Evolutionary conservation across 768 basidiomycete genomes (phyloP).

Genomic region (Royoungia palumana): DNA sequence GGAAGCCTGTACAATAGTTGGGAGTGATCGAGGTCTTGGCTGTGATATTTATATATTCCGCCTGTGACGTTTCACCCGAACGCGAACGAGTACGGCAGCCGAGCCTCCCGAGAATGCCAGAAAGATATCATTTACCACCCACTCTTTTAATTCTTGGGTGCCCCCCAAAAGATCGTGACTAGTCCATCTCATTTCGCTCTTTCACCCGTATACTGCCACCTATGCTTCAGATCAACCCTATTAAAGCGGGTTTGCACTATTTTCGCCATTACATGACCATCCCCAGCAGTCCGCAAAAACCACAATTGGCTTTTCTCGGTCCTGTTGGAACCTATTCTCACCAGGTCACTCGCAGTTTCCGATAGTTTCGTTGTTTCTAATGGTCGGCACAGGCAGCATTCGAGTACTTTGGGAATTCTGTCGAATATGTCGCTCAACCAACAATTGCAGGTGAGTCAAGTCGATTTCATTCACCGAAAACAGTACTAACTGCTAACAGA

Average conservation of each 20-base stretch:
- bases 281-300: slow-evolving; percentile 9
- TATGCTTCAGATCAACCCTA: background rate
- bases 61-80: too few species aligned
- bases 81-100: too few species aligned
- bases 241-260: slow-evolving; percentile 5
- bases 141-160: too few species aligned
- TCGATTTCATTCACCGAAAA: background rate
- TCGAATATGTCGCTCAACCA: slow-evolving; percentile 39
- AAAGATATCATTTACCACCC: too few species aligned
- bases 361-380: slow-evolving; percentile 19
- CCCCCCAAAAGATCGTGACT: too few species aligned
- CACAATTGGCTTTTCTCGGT: slow-evolving; percentile 54
- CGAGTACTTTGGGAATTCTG: slow-evolving; percentile 43
- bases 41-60: too few species aligned
- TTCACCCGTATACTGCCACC: too few species aligned
- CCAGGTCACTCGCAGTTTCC: slow-evolving; percentile 37
- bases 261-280: slow-evolving; percentile 10
- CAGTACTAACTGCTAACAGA: slow-evolving; percentile 38
- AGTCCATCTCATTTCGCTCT: too few species aligned
- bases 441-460: slow-evolving; percentile 42
- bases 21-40: too few species aligned
- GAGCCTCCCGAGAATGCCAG: too few species aligned
- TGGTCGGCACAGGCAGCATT: slow-evolving; percentile 40
- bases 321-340: slow-evolving; percentile 73
- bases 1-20: too few species aligned